Evolutionary conservation across 176 grass and related monocot species (phyloP).

Genomic region (Alloteropsis semialata): DNA sequence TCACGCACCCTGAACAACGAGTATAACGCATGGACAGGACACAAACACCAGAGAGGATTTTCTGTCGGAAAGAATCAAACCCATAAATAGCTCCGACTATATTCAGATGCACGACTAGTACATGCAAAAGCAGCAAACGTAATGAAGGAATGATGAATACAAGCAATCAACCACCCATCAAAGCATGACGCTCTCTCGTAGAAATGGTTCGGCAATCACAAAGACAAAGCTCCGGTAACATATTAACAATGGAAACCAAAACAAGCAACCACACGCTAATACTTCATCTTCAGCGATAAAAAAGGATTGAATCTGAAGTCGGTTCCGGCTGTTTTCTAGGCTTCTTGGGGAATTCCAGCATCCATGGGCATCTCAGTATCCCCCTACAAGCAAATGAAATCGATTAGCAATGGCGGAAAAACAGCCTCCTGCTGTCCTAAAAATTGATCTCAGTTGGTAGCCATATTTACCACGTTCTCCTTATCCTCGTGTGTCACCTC

Average conservation of each 20-base stretch:
- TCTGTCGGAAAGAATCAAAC: background rate
- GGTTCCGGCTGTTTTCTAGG: conserved; percentile 24
- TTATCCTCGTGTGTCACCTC: conserved; percentile 58
- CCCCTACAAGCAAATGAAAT: conserved; percentile 38
- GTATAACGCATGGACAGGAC: background rate
- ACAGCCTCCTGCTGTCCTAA: background rate
- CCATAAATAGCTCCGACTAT: conserved; percentile 28
- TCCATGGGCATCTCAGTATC: conserved; percentile 32
- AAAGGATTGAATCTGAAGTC: conserved; percentile 76
- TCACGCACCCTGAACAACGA: background rate
- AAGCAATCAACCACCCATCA: conserved; percentile 28
- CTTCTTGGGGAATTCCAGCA: conserved; percentile 34
- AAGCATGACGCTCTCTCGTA: conserved; percentile 15
- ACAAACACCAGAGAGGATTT: background rate
- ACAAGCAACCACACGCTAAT: conserved; percentile 35
- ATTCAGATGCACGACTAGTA: conserved; percentile 6
- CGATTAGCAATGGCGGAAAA: background rate
- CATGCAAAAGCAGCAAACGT: conserved; percentile 17
- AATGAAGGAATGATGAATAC: conserved; percentile 1
- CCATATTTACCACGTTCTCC: conserved; percentile 74
- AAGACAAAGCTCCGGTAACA: conserved; percentile 6
- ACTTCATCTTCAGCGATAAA: conserved; percentile 71
- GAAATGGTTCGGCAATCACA: background rate
- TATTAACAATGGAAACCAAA: conserved; percentile 32
- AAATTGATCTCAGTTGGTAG: background rate